These are phyloP conservation scores for Phialocephala subalpina DNA, from an alignment of 2,329 filamentous ascomycete species.

Conservation along the genomic window DNA sequence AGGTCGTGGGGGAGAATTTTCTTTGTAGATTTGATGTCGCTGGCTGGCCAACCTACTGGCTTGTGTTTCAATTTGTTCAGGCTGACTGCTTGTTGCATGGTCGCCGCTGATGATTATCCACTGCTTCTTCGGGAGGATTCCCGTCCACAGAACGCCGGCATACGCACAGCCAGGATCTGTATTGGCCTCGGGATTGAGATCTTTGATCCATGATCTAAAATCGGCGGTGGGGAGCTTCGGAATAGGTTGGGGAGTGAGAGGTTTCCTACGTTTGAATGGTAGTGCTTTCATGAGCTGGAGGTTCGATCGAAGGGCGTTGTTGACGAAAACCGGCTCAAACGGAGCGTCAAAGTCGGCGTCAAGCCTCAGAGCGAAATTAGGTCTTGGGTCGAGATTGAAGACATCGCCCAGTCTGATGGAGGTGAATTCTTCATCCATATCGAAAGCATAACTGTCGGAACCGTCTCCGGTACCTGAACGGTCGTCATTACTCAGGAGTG, in stretches of 20 bases:
- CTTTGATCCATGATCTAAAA: constrained; percentile 74
- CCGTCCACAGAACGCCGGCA: constrained; percentile 72
- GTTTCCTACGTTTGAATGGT: constrained; percentile 14
- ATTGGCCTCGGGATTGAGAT: constrained; percentile 41
- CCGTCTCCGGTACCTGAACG: not conserved
- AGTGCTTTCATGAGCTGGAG: constrained; percentile 22
- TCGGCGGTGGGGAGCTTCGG: constrained; percentile 54
- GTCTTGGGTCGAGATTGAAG: constrained; percentile 76
- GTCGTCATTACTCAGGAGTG: too few relatives aligned
- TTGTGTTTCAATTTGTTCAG: not conserved
- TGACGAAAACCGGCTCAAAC: constrained; percentile 71
- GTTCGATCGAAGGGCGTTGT: constrained; percentile 65
- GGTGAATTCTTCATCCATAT: constrained; percentile 6
- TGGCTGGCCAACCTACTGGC: constrained; percentile 15
- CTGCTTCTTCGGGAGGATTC: constrained; percentile 67
- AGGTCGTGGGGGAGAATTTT: constrained; percentile 5
- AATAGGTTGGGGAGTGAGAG: constrained; percentile 39
- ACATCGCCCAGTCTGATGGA: constrained; percentile 52
- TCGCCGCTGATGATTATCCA: constrained; percentile 71
- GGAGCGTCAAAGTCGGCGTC: constrained; percentile 53
- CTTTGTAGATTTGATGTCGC: constrained; percentile 16
- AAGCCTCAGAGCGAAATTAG: constrained; percentile 77
- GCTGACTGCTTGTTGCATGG: constrained; percentile 10
- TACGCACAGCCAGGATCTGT: constrained; percentile 61
- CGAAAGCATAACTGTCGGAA: not conserved